Percentiles rank a stretch among this genome's conserved stretches.
Conservation (phyloP, 306 rosid species). For the Cicer arietinum region DNA sequence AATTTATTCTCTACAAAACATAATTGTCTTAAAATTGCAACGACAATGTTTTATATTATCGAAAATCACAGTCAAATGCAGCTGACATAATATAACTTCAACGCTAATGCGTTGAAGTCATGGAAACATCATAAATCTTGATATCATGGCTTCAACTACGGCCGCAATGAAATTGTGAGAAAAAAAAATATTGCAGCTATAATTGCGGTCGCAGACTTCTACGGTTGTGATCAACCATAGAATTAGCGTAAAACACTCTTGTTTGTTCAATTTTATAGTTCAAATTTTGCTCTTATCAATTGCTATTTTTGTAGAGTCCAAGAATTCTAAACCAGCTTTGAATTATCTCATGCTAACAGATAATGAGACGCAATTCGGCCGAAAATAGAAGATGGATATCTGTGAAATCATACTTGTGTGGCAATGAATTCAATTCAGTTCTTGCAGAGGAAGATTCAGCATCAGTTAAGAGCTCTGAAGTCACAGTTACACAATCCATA, state of each 20-base stretch:
- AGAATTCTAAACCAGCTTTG: slow-evolving; percentile 35
- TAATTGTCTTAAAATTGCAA: background rate
- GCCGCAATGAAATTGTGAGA: background rate
- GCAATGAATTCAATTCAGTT: slow-evolving; percentile 80
- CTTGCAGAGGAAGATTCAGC: slow-evolving; percentile 76
- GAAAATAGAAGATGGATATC: slow-evolving; percentile 78
- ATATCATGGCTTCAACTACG: background rate
- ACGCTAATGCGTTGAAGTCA: background rate
- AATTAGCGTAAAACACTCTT: background rate
- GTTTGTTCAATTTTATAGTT: slow-evolving; percentile 10
- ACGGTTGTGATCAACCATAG: background rate
- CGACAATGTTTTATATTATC: background rate
- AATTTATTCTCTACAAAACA: background rate
- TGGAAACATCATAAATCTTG: background rate
- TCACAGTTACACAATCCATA: slow-evolving; percentile 60
- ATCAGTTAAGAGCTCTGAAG: slow-evolving; percentile 68
- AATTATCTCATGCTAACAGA: slow-evolving; percentile 50
- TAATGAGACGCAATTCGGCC: slow-evolving; percentile 52
- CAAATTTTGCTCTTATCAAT: background rate
- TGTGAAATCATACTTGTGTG: slow-evolving; percentile 87
- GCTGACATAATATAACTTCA: background rate
- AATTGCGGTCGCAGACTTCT: background rate
- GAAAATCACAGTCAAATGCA: background rate
- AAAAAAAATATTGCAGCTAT: background rate
- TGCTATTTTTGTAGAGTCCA: background rate